A percentile compares a stretch with the other conserved stretches of the same genome.
Evolutionary conservation across 495 filamentous ascomycete genomes (phyloP).

Genomic region (Hypoxylon rickii): DNA sequence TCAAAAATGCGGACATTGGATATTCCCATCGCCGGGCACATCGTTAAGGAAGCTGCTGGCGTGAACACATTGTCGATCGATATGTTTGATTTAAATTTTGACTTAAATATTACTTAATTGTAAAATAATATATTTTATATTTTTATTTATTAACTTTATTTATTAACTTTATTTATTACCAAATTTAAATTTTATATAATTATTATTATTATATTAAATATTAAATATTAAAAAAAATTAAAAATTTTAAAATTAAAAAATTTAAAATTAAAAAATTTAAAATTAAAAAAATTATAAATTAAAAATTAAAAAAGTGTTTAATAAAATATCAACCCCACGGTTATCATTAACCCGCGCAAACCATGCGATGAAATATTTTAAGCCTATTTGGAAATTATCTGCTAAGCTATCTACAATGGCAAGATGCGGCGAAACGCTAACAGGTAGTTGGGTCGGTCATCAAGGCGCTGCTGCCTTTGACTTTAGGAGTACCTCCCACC

Average conservation of each 20-base stretch:
- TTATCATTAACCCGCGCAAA: constrained; percentile 1
- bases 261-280: not conserved
- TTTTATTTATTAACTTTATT: not conserved
- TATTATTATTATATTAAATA: not conserved
- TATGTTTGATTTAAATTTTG: not conserved
- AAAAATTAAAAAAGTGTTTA: too few species aligned
- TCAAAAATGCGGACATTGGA: constrained; percentile 64
- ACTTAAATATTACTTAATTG: not conserved
- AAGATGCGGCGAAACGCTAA: constrained; percentile 2
- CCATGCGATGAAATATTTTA: too few species aligned
- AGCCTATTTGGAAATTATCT: too few species aligned
- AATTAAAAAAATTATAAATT: not conserved
- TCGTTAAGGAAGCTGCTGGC: constrained; percentile 16
- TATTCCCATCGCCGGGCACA: constrained; percentile 30
- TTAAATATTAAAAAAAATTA: not conserved
- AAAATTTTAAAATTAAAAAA: not conserved
- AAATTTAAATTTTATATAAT: not conserved
- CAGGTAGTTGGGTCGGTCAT: constrained; percentile 45
- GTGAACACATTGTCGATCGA: constrained; percentile 17
- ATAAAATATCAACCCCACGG: constrained; percentile 25
- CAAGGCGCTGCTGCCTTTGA: constrained; percentile 48
- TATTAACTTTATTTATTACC: not conserved
- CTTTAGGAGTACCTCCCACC: constrained; percentile 42
- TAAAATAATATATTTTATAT: not conserved
- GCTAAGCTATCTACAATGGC: constrained; percentile 3